Percentiles rank a stretch among this genome's conserved stretches.
Conservation (phyloP, 345 rosid species). For the Eucalyptus leucophloia region DNA sequence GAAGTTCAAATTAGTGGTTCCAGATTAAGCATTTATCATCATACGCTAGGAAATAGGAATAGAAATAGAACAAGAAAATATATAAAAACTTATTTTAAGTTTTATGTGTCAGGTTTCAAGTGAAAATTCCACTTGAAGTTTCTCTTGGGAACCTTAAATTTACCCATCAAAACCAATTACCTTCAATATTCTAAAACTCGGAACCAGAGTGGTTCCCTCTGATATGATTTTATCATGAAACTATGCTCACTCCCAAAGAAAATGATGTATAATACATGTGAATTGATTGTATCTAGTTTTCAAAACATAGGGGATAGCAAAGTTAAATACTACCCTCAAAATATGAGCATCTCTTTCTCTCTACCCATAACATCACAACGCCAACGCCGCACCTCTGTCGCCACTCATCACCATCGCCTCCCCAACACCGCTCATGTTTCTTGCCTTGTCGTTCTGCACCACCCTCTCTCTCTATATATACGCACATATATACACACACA, state of each 20-base stretch:
- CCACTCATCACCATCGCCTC: not conserved
- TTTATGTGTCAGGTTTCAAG: too few species aligned
- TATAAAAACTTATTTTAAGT: too few species aligned
- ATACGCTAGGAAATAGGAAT: too few species aligned
- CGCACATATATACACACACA: too few species aligned
- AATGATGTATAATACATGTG: not conserved
- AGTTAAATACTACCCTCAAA: not conserved
- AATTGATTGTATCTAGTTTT: not conserved
- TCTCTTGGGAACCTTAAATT: not conserved
- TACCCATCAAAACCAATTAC: not conserved
- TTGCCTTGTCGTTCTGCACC: not conserved
- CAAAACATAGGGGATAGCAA: not conserved
- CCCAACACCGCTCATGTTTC: not conserved
- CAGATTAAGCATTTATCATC: too few species aligned
- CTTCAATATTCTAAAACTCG: too few species aligned
- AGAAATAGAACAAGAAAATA: too few species aligned
- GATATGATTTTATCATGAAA: too few species aligned
- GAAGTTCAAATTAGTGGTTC: too few species aligned
- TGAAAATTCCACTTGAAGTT: too few species aligned
- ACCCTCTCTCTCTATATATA: too few species aligned
- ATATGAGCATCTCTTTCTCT: not conserved
- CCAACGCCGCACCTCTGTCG: not conserved
- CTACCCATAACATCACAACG: not conserved
- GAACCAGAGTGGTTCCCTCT: rapidly evolving
- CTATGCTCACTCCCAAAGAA: not conserved